A percentile compares a stretch with the other conserved stretches of the same genome.
Conservation (phyloP, 768 basidiomycete species). For the Tylopilus rubrobrunneus region DNA sequence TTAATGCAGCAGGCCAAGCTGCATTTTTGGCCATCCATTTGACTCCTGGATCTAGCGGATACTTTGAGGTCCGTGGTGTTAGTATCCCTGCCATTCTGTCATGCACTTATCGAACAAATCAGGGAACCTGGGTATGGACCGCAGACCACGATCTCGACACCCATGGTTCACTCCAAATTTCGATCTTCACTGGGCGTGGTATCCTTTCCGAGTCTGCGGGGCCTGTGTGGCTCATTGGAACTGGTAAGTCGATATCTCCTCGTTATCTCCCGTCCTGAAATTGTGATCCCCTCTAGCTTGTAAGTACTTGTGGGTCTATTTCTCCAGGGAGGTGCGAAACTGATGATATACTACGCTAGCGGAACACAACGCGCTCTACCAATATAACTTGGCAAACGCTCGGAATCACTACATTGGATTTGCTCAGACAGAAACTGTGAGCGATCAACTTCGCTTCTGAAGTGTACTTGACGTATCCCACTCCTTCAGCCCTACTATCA, state of each 20-base stretch:
- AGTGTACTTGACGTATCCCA: neutral
- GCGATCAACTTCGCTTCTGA: neutral
- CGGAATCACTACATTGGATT: conserved; percentile 47
- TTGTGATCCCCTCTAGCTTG: conserved; percentile 12
- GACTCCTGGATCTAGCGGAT: conserved; percentile 47
- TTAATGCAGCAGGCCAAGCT: conserved; percentile 47
- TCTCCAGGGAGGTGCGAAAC: neutral
- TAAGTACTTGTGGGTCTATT: conserved; percentile 2
- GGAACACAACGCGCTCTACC: conserved; percentile 45
- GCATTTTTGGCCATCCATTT: conserved; percentile 67
- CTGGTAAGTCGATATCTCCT: conserved; percentile 27
- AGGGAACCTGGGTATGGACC: conserved; percentile 79
- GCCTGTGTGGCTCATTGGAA: conserved; percentile 80
- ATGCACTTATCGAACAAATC: neutral
- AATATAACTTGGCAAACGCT: conserved; percentile 44
- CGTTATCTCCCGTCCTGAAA: neutral
- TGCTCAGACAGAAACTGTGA: conserved; percentile 49
- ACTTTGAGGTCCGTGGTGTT: conserved; percentile 50
- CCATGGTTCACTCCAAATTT: conserved; percentile 47
- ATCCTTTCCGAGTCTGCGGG: conserved; percentile 72
- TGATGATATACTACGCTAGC: conserved; percentile 19
- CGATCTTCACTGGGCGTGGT: conserved; percentile 64
- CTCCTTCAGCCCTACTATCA: conserved; percentile 44
- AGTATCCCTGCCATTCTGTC: neutral
- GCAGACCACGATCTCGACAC: conserved; percentile 66